Conservation (phyloP, 306 rosid species). For the Sesbania bispinosa region DNA sequence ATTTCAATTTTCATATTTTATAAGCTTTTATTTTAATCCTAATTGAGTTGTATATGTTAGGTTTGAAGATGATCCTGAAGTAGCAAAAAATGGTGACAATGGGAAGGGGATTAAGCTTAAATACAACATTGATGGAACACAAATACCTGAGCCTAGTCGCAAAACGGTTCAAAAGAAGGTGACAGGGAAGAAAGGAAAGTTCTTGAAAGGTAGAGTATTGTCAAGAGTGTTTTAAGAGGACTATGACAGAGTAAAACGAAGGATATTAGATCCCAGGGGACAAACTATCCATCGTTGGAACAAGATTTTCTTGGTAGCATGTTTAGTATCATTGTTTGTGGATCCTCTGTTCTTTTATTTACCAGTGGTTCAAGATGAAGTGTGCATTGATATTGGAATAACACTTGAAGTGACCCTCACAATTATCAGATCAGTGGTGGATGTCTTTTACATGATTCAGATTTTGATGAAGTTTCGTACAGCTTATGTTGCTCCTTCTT, state of each 20-base stretch:
- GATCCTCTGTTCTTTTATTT: constrained; percentile 54
- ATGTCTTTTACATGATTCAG: constrained; percentile 44
- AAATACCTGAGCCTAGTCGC: constrained; percentile 35
- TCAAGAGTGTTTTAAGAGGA: constrained; percentile 61
- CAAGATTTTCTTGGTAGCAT: constrained; percentile 48
- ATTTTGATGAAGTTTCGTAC: constrained; percentile 47
- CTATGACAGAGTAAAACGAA: constrained; percentile 38
- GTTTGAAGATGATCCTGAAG: constrained; percentile 44
- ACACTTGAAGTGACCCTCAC: constrained; percentile 40
- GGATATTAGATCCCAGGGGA: constrained; percentile 53
- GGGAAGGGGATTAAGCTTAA: constrained; percentile 32
- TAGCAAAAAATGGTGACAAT: constrained; percentile 13
- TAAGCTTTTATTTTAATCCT: neutral
- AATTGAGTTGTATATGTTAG: no score
- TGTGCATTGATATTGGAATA: constrained; percentile 43
- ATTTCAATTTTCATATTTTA: neutral
- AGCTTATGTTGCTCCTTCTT: constrained; percentile 59
- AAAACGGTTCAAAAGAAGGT: constrained; percentile 24
- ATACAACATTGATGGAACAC: constrained; percentile 51
- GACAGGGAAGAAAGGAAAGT: constrained; percentile 33
- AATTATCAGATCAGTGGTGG: constrained; percentile 39
- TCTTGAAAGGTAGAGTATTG: constrained; percentile 38
- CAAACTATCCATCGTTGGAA: constrained; percentile 40
- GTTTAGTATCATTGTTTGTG: constrained; percentile 47
- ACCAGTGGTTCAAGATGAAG: constrained; percentile 34